A percentile compares a stretch with the other conserved stretches of the same genome.
Conservation (phyloP, 768 basidiomycete species). For the Fistulinella prunicolor region DNA sequence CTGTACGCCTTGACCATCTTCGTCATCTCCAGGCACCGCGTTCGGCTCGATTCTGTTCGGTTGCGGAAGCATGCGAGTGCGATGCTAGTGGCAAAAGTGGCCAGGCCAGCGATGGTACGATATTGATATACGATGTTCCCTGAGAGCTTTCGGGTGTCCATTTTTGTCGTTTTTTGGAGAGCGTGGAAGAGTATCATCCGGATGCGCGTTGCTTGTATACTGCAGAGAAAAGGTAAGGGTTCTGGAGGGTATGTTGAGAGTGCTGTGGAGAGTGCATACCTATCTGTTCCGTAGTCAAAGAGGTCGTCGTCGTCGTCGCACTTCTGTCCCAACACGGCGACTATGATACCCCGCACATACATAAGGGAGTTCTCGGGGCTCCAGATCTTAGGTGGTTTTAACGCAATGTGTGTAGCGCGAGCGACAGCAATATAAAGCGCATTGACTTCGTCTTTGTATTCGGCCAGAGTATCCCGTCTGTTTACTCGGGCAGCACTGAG, state of each 20-base stretch:
- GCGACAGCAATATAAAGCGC: constrained; percentile 9
- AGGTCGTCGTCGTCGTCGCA: constrained; percentile 11
- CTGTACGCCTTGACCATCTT: constrained; percentile 2
- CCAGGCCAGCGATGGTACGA: constrained; percentile 31
- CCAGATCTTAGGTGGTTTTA: constrained; percentile 19
- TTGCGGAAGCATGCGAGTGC: constrained; percentile 10
- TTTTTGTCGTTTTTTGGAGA: constrained; percentile 24
- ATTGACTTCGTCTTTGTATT: constrained; percentile 13
- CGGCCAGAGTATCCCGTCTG: constrained; percentile 11
- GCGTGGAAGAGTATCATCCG: constrained; percentile 38
- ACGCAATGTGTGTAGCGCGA: not conserved
- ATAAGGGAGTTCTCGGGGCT: constrained; percentile 10
- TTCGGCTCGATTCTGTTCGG: constrained; percentile 11
- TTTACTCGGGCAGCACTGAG: constrained; percentile 1
- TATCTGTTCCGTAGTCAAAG: constrained; percentile 10
- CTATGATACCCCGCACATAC: constrained; percentile 15
- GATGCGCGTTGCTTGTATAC: constrained; percentile 41
- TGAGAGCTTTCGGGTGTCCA: constrained; percentile 21
- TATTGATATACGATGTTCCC: constrained; percentile 37
- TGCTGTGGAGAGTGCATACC: not conserved
- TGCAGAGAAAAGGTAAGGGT: constrained; percentile 8
- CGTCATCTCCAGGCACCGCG: constrained; percentile 16
- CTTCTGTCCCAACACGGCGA: constrained; percentile 9
- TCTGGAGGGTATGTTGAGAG: not conserved
- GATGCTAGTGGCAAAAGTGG: constrained; percentile 14